phyloP scores from a whole-genome alignment of 495 filamentous ascomycete species.

The Penicillium waksmanii region DNA sequence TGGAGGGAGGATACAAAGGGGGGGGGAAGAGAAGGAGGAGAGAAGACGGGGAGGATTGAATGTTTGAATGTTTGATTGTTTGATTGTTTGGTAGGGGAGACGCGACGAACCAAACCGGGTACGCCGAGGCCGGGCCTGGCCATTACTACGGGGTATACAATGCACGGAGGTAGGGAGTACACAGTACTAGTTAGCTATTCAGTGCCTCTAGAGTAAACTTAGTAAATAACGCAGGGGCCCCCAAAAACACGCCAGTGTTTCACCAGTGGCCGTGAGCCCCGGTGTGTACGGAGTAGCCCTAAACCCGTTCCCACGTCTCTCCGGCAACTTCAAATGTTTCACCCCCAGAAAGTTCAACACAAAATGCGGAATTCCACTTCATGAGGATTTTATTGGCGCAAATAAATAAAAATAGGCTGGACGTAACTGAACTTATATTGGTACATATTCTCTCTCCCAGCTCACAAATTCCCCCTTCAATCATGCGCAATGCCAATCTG shows the following conservation, averaged over 20 bases:
- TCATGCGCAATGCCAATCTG: background rate
- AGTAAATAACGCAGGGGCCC: conserved; percentile 21
- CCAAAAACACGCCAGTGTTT: conserved; percentile 48
- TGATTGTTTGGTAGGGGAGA: background rate
- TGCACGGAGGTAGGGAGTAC: no score
- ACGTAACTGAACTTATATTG: background rate
- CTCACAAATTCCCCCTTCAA: no score
- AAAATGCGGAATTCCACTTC: background rate
- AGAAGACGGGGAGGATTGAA: background rate
- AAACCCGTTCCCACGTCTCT: conserved; percentile 30
- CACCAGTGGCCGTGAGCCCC: conserved; percentile 27
- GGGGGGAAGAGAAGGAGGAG: conserved; percentile 7
- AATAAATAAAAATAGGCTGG: background rate
- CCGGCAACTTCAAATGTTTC: conserved; percentile 35
- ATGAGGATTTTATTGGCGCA: background rate
- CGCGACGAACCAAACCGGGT: no score
- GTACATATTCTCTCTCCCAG: background rate
- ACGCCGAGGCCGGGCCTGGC: no score
- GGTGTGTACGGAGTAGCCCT: no score
- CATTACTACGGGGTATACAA: no score
- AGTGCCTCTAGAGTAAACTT: no score
- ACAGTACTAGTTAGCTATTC: no score
- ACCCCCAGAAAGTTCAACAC: background rate
- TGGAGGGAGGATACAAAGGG: conserved; percentile 10
- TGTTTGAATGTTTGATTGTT: no score